Conservation (phyloP, 2,329 filamentous ascomycete genomes). For the Chaetomiaceae sp. region DNA sequence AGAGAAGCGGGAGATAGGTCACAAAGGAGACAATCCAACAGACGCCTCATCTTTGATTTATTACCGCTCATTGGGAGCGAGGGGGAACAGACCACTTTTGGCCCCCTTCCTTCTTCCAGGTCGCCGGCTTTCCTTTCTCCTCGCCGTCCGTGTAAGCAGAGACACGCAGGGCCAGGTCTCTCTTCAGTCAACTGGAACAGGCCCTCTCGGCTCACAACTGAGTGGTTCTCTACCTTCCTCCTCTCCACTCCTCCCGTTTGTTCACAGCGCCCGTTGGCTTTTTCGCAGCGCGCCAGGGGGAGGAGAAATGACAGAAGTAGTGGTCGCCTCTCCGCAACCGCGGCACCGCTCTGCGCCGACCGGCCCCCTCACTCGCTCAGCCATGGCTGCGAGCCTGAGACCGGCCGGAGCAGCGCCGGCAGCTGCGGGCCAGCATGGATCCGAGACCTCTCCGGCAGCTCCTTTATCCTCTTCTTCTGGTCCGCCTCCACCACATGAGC, state of each 20-base stretch:
- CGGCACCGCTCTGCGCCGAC: slow-evolving; percentile 6
- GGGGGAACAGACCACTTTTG: slow-evolving; percentile 8
- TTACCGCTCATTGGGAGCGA: slow-evolving; percentile 14
- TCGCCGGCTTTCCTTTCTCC: neutral
- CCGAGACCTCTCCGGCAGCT: slow-evolving; percentile 13
- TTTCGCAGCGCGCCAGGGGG: neutral
- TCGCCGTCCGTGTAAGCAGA: slow-evolving; percentile 6
- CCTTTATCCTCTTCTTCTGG: slow-evolving; percentile 8
- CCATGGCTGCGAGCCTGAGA: slow-evolving; percentile 22
- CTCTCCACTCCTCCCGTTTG: slow-evolving; percentile 2
- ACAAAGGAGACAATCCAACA: slow-evolving; percentile 33
- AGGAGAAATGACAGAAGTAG: slow-evolving; percentile 24
- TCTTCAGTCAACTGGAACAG: slow-evolving; percentile 10
- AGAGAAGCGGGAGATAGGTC: slow-evolving; percentile 15
- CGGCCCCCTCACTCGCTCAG: slow-evolving; percentile 21
- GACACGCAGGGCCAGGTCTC: slow-evolving; percentile 6
- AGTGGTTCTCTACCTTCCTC: neutral
- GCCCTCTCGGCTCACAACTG: slow-evolving; percentile 1
- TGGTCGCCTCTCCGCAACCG: slow-evolving; percentile 14
- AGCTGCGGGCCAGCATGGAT: slow-evolving; percentile 12
- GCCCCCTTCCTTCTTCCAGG: slow-evolving; percentile 2
- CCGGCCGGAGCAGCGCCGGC: slow-evolving; percentile 1
- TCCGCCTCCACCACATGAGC: neutral
- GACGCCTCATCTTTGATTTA: slow-evolving; percentile 16
- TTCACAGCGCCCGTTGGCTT: neutral